Base-by-base conservation (phyloP, 768 basidiomycete species). In the Amanita fuliginea region DNA sequence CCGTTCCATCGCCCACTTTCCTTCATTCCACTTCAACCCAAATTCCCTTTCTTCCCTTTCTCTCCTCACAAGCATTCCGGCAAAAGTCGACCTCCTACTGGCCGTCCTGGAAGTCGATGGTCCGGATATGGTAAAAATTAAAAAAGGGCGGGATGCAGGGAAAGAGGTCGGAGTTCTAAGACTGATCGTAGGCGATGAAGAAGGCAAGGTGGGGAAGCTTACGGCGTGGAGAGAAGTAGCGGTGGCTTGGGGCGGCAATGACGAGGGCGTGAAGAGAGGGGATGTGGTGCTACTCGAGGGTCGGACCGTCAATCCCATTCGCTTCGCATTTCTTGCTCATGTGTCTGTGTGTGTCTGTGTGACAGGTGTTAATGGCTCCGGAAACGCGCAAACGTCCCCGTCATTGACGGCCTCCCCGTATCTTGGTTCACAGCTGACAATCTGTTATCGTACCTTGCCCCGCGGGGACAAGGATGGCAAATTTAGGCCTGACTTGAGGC, bases 391-490 rank as follows among this genome's bases (percentile, higher is more conserved):
- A 8, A 62, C 69, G 1, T 69, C 77, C 1, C 63, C 77, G 42
- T 67, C 69, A 2, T 64, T 89, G 22, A 78, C 80, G 0, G 87
- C 86, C 0, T 89, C 87, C 1, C 79, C 82, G 10, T 74, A 78
- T 55, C 72, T 80, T 21, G 77, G 74, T 42, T 82, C 86, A 1
- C 66, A 61, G 45, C 59, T 79, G 42, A 72, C 80, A 54, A 80
- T 90, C 13, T 91, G 88, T 59, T 91, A 83, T 64, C 78, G 88
- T 16, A 82, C 85, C 6, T 76, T 90, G 76, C 83, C 86, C 2
- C 72, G 75, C 54, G 68, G 72, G 1, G 70, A 69, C 24, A 73
- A 76, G 52, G 86, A 90, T 59, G 65, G 67, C 14, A 69, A 68
- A 4, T 64, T 85, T 4, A 74, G 85, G 5, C 86, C 88, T 14